Conservation (phyloP, 2,329 filamentous ascomycete species). For the Xylariaceae sp. region DNA sequence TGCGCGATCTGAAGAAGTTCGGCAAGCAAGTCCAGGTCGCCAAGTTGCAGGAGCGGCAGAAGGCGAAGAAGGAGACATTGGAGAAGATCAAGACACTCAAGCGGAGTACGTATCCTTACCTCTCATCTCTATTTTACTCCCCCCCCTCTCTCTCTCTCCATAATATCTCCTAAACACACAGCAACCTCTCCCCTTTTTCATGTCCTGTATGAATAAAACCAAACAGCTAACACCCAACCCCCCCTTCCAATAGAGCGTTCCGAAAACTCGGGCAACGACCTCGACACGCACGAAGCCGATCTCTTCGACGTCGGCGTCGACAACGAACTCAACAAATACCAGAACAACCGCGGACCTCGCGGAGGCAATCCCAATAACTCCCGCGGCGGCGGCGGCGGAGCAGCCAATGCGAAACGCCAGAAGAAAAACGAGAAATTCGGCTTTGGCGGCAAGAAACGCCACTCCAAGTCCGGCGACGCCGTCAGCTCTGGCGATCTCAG, state of each 20-base stretch:
- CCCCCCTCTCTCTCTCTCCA: slow-evolving; percentile 4
- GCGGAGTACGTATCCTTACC: slow-evolving; percentile 69
- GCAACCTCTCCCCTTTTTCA: slow-evolving; percentile 17
- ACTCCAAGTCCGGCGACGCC: slow-evolving; percentile 87
- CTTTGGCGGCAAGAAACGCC: slow-evolving; percentile 92
- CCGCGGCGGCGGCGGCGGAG: slow-evolving; percentile 38
- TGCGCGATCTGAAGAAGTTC: slow-evolving; percentile 97
- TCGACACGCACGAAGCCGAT: slow-evolving; percentile 73
- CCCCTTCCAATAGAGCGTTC: slow-evolving; percentile 67
- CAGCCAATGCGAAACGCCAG: slow-evolving; percentile 67
- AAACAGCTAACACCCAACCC: slow-evolving; percentile 6
- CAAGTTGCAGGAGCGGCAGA: slow-evolving; percentile 89
- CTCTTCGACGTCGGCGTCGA: slow-evolving; percentile 90
- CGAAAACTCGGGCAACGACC: slow-evolving; percentile 56
- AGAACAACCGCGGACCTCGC: too few relatives aligned
- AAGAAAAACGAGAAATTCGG: slow-evolving; percentile 96
- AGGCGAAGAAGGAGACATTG: slow-evolving; percentile 86
- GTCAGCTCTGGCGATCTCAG: slow-evolving; percentile 75
- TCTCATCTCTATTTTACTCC: not conserved
- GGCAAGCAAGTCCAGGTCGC: slow-evolving; percentile 97
- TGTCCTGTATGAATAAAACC: slow-evolving; percentile 3
- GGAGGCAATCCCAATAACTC: slow-evolving; percentile 37
- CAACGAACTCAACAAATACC: slow-evolving; percentile 52
- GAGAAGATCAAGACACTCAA: slow-evolving; percentile 95
- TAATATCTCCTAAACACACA: not conserved